Conservation (phyloP, 2,329 filamentous ascomycete genomes). For the Trichoderma breve region DNA sequence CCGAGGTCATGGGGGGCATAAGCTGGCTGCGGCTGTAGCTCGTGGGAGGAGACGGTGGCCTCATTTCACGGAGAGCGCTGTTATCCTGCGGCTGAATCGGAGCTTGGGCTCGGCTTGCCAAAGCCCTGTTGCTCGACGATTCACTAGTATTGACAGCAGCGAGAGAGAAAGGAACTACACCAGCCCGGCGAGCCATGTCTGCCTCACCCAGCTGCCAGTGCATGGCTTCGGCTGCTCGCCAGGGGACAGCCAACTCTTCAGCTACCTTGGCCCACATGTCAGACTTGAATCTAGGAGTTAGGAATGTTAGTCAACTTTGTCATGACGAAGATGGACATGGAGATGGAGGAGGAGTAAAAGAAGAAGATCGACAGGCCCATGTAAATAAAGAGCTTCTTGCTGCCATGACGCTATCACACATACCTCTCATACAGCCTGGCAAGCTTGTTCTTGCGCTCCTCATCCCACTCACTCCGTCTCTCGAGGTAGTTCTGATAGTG, state of each 20-base stretch:
- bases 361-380: neutral
- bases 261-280: conserved; percentile 98
- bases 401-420: conserved; percentile 26
- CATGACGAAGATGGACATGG: neutral
- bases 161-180: conserved; percentile 80
- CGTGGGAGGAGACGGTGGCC: conserved; percentile 41
- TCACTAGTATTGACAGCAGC: conserved; percentile 53
- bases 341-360: neutral
- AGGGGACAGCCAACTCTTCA: conserved; percentile 91
- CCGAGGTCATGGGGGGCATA: conserved; percentile 33
- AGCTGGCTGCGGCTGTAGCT: conserved; percentile 41
- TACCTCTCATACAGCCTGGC: conserved; percentile 94
- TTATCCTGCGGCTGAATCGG: conserved; percentile 49
- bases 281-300: conserved; percentile 75
- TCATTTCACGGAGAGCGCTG: conserved; percentile 43
- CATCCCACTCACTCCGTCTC: conserved; percentile 89
- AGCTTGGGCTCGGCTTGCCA: conserved; percentile 39
- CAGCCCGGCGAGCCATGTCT: conserved; percentile 91
- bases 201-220: conserved; percentile 94
- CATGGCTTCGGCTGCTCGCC: conserved; percentile 95
- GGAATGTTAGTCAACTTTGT: neutral
- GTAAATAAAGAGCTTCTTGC: neutral
- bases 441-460: conserved; percentile 96
- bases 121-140: conserved; percentile 38
- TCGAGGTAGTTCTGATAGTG: conserved; percentile 98